Evolutionary conservation across 2,329 filamentous ascomycete genomes (phyloP).

Genomic region (Venturia effusa): DNA sequence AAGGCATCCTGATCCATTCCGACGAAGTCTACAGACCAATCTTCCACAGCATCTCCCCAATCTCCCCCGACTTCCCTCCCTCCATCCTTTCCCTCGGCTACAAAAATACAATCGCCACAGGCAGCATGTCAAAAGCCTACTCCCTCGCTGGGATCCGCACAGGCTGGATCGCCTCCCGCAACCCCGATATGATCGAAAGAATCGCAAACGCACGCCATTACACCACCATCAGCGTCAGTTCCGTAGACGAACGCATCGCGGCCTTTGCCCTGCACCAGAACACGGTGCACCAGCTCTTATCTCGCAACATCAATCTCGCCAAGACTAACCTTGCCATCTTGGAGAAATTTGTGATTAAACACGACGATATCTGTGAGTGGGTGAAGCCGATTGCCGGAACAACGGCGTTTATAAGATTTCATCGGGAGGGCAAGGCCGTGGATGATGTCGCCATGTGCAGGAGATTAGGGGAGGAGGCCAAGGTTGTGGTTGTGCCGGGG

Average conservation of each 20-base stretch:
- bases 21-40: conserved; percentile 81
- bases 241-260: conserved; percentile 69
- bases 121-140: conserved; percentile 80
- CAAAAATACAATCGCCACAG: conserved; percentile 57
- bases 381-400: conserved; percentile 67
- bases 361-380: conserved; percentile 57
- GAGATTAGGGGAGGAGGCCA: conserved; percentile 54
- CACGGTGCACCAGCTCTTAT: conserved; percentile 53
- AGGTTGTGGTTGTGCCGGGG: conserved; percentile 66
- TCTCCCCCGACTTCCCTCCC: conserved; percentile 47
- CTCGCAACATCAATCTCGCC: conserved; percentile 55
- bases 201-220: conserved; percentile 63
- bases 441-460: conserved; percentile 65
- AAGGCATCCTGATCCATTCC: conserved; percentile 55
- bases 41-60: conserved; percentile 56
- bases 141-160: conserved; percentile 70
- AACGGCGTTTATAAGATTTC: conserved; percentile 66
- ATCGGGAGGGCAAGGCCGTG: conserved; percentile 48
- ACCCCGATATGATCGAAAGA: conserved; percentile 48
- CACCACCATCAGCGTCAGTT: conserved; percentile 77
- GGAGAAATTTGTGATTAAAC: conserved; percentile 55
- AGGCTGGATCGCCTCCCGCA: conserved; percentile 70
- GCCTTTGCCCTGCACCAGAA: conserved; percentile 57
- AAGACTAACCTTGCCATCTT: conserved; percentile 56
- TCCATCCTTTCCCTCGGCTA: conserved; percentile 65